Evolutionary conservation across 1,284 basidiomycete genomes (phyloP).

Genomic region (Tetrapyrgos nigripes): DNA sequence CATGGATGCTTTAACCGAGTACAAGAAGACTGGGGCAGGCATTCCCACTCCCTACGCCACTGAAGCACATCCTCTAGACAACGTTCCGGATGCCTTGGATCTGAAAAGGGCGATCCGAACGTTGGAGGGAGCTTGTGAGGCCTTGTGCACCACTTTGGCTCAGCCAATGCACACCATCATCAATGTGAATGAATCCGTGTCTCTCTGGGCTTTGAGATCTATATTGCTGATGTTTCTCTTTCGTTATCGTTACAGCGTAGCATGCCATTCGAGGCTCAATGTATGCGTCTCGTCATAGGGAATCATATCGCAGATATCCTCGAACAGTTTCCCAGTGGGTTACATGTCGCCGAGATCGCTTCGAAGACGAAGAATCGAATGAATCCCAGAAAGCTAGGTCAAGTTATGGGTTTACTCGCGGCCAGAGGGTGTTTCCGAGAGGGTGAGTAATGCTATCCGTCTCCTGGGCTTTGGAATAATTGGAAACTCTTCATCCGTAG

Average conservation of each 20-base stretch:
- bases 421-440: conserved; percentile 45
- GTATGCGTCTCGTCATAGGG: too few species aligned
- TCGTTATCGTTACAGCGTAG: too few species aligned
- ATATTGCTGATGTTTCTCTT: background rate
- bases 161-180: conserved; percentile 35
- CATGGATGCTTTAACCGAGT: conserved; percentile 16
- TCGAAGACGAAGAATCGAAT: conserved; percentile 31
- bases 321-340: conserved; percentile 21
- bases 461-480: too few species aligned
- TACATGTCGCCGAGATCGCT: conserved; percentile 37
- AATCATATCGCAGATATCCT: too few species aligned
- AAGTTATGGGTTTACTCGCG: conserved; percentile 42
- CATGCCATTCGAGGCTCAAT: too few species aligned
- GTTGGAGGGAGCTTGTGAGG: conserved; percentile 39
- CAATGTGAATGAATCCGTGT: too few species aligned
- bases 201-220: conserved; percentile 10
- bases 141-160: conserved; percentile 34
- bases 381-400: conserved; percentile 34
- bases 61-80: conserved; percentile 34
- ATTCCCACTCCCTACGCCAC: conserved; percentile 33
- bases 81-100: conserved; percentile 17
- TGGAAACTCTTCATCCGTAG: background rate
- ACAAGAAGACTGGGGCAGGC: conserved; percentile 11
- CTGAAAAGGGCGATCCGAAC: conserved; percentile 32
- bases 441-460: conserved; percentile 35